A percentile compares a stretch with the other conserved stretches of the same genome.
These are phyloP conservation scores for Starmerella floris DNA, from an alignment of 805 yeast species.

Conservation along the genomic window DNA sequence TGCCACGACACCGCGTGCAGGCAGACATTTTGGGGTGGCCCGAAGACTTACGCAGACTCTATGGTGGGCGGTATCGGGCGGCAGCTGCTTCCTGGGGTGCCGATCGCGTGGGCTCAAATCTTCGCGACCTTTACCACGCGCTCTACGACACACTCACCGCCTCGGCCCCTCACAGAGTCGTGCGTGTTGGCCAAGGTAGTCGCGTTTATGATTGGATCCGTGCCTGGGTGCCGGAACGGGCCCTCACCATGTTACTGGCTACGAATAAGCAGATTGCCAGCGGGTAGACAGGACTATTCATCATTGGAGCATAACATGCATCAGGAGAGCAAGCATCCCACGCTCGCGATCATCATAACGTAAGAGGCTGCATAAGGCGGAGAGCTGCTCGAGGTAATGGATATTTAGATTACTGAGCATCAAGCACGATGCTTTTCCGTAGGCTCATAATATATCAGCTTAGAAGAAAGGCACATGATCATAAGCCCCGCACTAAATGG, in stretches of 20 bases:
- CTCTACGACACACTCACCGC: conserved; percentile 25
- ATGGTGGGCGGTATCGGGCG: conserved; percentile 27
- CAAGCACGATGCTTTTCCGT: too few relatives aligned
- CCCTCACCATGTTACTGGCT: conserved; percentile 13
- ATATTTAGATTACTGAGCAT: too few relatives aligned
- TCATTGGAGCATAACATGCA: too few relatives aligned
- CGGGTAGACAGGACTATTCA: too few relatives aligned
- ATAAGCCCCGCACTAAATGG: too few relatives aligned
- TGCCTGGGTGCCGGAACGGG: conserved; percentile 24
- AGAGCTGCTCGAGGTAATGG: too few relatives aligned
- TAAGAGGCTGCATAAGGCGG: too few relatives aligned
- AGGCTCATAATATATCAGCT: too few relatives aligned
- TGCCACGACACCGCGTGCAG: conserved; percentile 17
- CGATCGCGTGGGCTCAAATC: conserved; percentile 21
- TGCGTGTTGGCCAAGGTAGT: conserved; percentile 27
- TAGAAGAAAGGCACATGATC: too few relatives aligned
- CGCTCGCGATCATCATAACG: too few relatives aligned
- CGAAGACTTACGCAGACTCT: conserved; percentile 27
- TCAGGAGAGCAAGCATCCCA: too few relatives aligned
- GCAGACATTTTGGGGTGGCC: conserved; percentile 34
- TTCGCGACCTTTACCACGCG: conserved; percentile 24
- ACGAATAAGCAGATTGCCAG: background rate
- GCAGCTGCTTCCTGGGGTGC: conserved; percentile 14
- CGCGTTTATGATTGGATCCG: conserved; percentile 24
- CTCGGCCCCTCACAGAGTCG: conserved; percentile 23